A percentile compares a stretch with the other conserved stretches of the same genome.
These are phyloP conservation scores for Tetrapyrgos nigripes DNA, from an alignment of 1,284 basidiomycete species.

Conservation along the genomic window DNA sequence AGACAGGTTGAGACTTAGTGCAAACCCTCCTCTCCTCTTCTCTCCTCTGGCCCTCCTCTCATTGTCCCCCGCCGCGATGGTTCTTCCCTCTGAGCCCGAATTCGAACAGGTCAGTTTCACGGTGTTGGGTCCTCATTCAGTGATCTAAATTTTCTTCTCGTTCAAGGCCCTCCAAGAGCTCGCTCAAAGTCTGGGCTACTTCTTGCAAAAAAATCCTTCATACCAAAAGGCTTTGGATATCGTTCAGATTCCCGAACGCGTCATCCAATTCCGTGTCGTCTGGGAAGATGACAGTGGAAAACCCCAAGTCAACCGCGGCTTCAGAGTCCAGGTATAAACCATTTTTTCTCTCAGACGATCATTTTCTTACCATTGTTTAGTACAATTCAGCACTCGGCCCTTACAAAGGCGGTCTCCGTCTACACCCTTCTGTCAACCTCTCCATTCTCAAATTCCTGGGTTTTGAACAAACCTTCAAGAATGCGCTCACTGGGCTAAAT, in stretches of 20 bases:
- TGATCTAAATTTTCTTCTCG: constrained; percentile 9
- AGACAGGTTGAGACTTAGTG: neutral
- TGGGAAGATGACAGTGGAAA: constrained; percentile 81
- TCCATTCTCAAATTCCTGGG: constrained; percentile 89
- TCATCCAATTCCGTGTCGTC: constrained; percentile 78
- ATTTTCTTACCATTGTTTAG: constrained; percentile 34
- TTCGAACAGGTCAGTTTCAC: constrained; percentile 34
- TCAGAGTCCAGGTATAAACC: constrained; percentile 67
- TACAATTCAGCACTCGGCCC: constrained; percentile 87
- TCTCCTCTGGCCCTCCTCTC: neutral
- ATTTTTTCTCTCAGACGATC: neutral
- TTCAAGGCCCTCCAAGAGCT: constrained; percentile 72
- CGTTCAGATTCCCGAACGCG: constrained; percentile 76
- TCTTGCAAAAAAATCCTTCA: constrained; percentile 74
- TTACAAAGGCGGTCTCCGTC: constrained; percentile 85
- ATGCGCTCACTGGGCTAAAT: constrained; percentile 79
- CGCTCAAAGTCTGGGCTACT: constrained; percentile 65
- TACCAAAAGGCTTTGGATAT: constrained; percentile 78
- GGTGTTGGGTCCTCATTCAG: neutral
- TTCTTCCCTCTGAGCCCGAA: constrained; percentile 38
- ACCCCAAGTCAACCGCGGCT: constrained; percentile 78
- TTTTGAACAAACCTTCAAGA: constrained; percentile 85
- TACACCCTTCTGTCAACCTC: constrained; percentile 85
- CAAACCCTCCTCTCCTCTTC: neutral
- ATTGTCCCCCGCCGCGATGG: constrained; percentile 17